Percentiles rank a stretch among this genome's conserved stretches.
Evolutionary conservation across 2,329 filamentous ascomycete genomes (phyloP).

Genomic region (Paramyrothecium sp.): DNA sequence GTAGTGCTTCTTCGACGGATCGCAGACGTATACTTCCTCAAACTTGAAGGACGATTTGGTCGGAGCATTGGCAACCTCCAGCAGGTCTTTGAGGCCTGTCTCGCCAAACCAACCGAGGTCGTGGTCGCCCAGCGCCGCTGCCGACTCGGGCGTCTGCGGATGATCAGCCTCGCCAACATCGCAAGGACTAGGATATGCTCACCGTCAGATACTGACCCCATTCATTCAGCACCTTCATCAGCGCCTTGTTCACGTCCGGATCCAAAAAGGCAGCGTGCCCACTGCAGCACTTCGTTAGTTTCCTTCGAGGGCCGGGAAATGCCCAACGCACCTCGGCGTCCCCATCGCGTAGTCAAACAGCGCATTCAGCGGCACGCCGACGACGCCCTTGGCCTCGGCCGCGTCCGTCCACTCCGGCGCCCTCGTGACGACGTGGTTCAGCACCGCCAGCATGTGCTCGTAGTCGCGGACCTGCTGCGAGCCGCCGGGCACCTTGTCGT

Average conservation of each 20-base stretch:
- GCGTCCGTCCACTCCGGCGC: constrained; percentile 54
- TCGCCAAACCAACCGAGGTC: constrained; percentile 54
- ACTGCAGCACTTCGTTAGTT: constrained; percentile 19
- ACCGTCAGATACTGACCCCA: constrained; percentile 56
- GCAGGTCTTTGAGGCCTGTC: constrained; percentile 44
- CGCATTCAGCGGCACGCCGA: constrained; percentile 52
- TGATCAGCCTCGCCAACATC: not conserved
- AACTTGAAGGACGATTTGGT: constrained; percentile 43
- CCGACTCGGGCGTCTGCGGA: constrained; percentile 51
- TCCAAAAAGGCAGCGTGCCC: constrained; percentile 55
- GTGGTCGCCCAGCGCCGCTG: constrained; percentile 43
- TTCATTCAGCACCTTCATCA: constrained; percentile 54
- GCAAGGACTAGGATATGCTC: constrained; percentile 8
- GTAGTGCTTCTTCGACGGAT: constrained; percentile 50
- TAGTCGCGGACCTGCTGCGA: constrained; percentile 64
- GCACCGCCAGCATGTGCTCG: constrained; percentile 61
- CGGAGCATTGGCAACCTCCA: constrained; percentile 50
- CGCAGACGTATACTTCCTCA: constrained; percentile 60
- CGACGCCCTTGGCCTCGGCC: constrained; percentile 49
- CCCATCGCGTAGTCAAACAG: constrained; percentile 58
- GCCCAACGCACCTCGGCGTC: constrained; percentile 41
- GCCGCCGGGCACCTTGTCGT: constrained; percentile 60
- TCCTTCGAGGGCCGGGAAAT: not conserved
- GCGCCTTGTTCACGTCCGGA: constrained; percentile 50
- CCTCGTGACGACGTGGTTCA: constrained; percentile 57